Base-by-base conservation (phyloP, 2,329 filamentous ascomycete genomes). In the Penicillium brevicompactum region DNA sequence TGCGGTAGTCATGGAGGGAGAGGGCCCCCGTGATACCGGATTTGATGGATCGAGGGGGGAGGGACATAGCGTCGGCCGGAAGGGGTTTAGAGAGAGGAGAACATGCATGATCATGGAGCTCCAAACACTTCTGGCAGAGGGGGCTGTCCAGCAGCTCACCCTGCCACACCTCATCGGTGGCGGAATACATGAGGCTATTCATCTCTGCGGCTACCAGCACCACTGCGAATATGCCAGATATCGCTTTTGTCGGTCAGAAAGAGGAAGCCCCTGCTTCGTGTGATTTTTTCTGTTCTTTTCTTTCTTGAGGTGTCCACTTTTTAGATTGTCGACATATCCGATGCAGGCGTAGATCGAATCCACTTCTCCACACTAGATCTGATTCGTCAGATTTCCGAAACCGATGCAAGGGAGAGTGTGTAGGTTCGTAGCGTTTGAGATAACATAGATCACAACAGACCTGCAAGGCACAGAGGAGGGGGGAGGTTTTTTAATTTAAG, bases 1-100 rank as follows among this genome's bases (percentile, higher is more conserved):
- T 73, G 46, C 72, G 72, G 55, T 74, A 74, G 47, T 71, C 64
- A 60, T 73, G 71, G 31, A 72, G 67, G 8, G 72, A 73, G 22
- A 72, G 56, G 21, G 61, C 51, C 8, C 67, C 68, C 30, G 60
- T 61, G 47, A 58, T 58, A 37, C 56, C 62, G 16, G 57, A 57
- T 53, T 60, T 55, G 46, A 55, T 57, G 43, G 56, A 62, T 43
- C 62, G 61, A 65, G 57, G 55, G 49, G 61, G 55, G 41, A 60
- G 46, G 41, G 59, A 57, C 49, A 54, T 49, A 40, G 58, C 57
- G 55, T 63, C 60, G 49, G 44, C 49, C 49, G 56, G 49, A 56
- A 61, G 52, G 55, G 63, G 55, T 11, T 61, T 49, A 30, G 46
- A 56, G 45, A 43, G 53, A 55, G 54, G 22, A 31, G 49, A 57